Evolutionary conservation across 108 stramenopile species (phyloP).

Genomic region (Pseudonitzschia delicatissima): DNA sequence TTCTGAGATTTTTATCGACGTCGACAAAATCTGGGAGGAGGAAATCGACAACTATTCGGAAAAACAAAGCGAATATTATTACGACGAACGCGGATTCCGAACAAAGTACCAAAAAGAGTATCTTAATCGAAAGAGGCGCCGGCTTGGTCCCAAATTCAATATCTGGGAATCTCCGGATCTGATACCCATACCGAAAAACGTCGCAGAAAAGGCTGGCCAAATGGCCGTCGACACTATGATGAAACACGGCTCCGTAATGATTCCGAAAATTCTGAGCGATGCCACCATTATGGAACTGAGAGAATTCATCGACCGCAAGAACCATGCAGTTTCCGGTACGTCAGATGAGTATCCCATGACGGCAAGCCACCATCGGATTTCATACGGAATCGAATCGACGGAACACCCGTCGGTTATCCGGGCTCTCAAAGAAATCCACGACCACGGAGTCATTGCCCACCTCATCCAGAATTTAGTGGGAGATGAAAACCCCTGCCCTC

Average conservation of each 20-base stretch:
- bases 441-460: constrained; percentile 23
- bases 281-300: constrained; percentile 33
- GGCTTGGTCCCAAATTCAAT: background rate
- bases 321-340: constrained; percentile 30
- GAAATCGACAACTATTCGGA: background rate
- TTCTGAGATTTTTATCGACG: background rate
- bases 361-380: constrained; percentile 32
- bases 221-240: constrained; percentile 37
- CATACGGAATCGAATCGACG: constrained; percentile 54
- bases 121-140: background rate
- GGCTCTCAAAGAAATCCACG: constrained; percentile 44
- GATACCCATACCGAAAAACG: background rate
- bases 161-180: background rate
- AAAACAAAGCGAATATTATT: too few relatives aligned
- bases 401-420: constrained; percentile 45
- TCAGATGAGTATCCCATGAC: constrained; percentile 42
- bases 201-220: background rate
- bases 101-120: background rate
- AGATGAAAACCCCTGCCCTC: constrained; percentile 42
- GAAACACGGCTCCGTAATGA: constrained; percentile 43
- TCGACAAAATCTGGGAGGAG: background rate
- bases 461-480: constrained; percentile 42
- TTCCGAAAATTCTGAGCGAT: constrained; percentile 33
- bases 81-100: background rate
- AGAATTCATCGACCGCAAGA: constrained; percentile 39